Base-by-base conservation (phyloP, 805 yeast genomes). In the Middelhovenomyces tepae region DNA sequence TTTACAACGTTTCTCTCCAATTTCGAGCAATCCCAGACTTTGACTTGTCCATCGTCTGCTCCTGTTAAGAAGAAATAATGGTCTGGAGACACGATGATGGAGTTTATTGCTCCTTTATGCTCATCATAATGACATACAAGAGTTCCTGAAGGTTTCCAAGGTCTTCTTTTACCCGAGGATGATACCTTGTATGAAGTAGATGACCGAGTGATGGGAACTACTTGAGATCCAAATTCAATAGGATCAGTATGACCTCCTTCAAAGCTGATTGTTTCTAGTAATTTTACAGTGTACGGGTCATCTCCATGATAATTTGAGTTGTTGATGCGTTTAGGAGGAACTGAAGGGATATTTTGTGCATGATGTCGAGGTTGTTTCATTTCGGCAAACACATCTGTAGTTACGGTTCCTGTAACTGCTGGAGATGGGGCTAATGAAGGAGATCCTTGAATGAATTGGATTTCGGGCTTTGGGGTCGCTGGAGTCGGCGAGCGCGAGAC, bases 1-100 rank as follows among this genome's bases (percentile, higher is more conserved):
- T 52, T 53, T 19, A 48, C 43, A 3, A 75, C 71, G 25, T 78
- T 80, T 35, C 69, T 69, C 33, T 77, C 84, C 22, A 87, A 57
- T 37, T 75, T 71, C 7, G 59, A 47, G 1, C 77, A 56, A 48
- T 84, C 93, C 96, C 96, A 91, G 0, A 89, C 55, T 42, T 74
- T 78, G 24, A 91, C 47, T 1, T 60, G 50, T 0, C 96, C 95
- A 18, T 69, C 68, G 30, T 76, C 80, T 5, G 91, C 83, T 2
- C 86, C 94, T 2, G 91, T 76, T 2, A 85, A 59, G 42, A 89
- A 75, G 42, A 72, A 78, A 16, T 70, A 69, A 10, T 73, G 67
- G 18, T 78, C 75, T 0, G 79, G 75, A 4, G 82, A 67, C 0
- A 72, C 68, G 1, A 66, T 71, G 6, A 85, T 50, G 17, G 76